These are phyloP conservation scores for Penicillium sp. DNA, from an alignment of 2,329 filamentous ascomycete species.

Conservation along the genomic window DNA sequence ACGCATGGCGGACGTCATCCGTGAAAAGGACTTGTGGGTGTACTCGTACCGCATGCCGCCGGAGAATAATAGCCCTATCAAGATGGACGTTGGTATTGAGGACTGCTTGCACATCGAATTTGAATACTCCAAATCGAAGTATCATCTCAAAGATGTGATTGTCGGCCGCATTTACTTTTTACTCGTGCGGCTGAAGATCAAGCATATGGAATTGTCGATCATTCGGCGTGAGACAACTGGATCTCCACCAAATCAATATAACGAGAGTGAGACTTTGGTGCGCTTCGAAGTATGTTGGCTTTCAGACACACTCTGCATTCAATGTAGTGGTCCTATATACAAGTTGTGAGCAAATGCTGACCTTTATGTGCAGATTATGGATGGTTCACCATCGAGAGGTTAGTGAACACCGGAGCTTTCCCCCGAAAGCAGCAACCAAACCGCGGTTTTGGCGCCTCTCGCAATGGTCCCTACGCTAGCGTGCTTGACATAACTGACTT, in stretches of 20 bases:
- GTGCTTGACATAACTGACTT: conserved; percentile 21
- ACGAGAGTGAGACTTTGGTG: conserved; percentile 96
- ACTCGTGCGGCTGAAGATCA: conserved; percentile 95
- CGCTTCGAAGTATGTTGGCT: conserved; percentile 71
- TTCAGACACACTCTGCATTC: neutral
- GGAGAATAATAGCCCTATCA: conserved; percentile 97
- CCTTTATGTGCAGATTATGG: conserved; percentile 71
- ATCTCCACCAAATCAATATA: conserved; percentile 96
- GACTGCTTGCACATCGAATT: conserved; percentile 99
- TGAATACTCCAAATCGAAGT: conserved; percentile 98
- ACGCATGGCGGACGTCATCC: conserved; percentile 95
- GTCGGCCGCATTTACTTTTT: conserved; percentile 98
- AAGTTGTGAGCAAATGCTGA: neutral
- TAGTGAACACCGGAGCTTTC: conserved; percentile 37
- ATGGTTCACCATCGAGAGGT: conserved; percentile 94
- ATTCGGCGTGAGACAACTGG: conserved; percentile 96
- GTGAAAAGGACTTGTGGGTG: conserved; percentile 99
- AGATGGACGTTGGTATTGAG: conserved; percentile 99
- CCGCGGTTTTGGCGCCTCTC: too few relatives aligned
- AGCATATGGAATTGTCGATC: conserved; percentile 99
- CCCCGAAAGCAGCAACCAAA: too few relatives aligned
- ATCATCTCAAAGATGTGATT: conserved; percentile 98
- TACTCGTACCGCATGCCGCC: conserved; percentile 98
- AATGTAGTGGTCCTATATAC: neutral
- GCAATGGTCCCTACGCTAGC: neutral